Evolutionary conservation across 495 filamentous ascomycete species (phyloP), one percentile per base, ranked within the genome.

Genomic region (Penicillium malachiteum): DNA sequence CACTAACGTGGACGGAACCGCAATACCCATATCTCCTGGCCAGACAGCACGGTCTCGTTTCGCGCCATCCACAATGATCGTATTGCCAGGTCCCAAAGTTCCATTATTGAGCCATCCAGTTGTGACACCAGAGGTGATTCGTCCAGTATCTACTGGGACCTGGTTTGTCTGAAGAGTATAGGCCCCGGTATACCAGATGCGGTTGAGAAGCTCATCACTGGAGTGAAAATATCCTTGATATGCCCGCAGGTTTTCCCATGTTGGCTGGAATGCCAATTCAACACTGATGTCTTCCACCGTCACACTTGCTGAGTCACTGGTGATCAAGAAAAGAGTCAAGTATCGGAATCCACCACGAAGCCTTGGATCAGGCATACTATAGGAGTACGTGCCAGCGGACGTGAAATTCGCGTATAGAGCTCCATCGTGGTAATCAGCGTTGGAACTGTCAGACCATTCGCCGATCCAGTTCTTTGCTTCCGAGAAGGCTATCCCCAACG

Each of bases 171-270:
- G 83, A 34, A 83, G 66, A 0, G 84, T 87, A 55, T 82, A 87
- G 7, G 83, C 83, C 7, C 84, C 84, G 50, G 80, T 78, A 55
- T 87, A 87, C 82, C 83, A 87, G 51, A 86, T 80, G 5, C 79
- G 71, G 57, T 87, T 87, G 42, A 88, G 72, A 18, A 81, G 62
- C 31, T 83, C 75, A 64, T 86, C 83, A 54, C 71, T 78, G 56
- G 73, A 79, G 56, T 85, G 77, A 53, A 87, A 87, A 53, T 86
- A 87, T 9, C 84, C 84, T 58, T 83, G 81, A 48, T 86, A 85
- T 4, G 82, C 83, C 17, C 71, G 71, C 13, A 85, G 70, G 59
- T 86, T 84, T 7, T 83, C 75, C 84, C 83, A 86, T 4, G 84
- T 86, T 6, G 85, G 85, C 47, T 85, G 81, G 53, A 86, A 87